Conservation (phyloP, 2,329 filamentous ascomycete genomes). For the Trichoderma semiorbis region DNA sequence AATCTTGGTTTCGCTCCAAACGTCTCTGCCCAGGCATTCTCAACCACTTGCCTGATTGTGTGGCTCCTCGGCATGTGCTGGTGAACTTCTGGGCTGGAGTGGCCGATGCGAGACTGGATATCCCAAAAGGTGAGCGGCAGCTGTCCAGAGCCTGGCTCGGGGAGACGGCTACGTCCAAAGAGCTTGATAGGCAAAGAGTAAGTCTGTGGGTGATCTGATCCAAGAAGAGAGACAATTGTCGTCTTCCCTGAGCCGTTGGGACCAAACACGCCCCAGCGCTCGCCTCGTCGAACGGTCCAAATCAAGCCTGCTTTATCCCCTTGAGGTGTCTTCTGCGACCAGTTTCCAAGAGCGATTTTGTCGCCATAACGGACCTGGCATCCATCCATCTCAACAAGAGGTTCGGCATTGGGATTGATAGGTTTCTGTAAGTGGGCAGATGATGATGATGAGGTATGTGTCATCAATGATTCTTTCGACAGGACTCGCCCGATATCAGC, state of each 20-base stretch:
- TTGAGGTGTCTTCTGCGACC: slow-evolving; percentile 57
- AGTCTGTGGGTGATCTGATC: slow-evolving; percentile 91
- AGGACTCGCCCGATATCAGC: slow-evolving; percentile 49
- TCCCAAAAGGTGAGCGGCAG: slow-evolving; percentile 87
- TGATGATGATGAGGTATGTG: not conserved
- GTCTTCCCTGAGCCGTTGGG: slow-evolving; percentile 96
- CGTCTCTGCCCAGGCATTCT: slow-evolving; percentile 88
- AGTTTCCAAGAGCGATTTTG: slow-evolving; percentile 76
- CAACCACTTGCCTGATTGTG: slow-evolving; percentile 69
- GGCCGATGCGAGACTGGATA: slow-evolving; percentile 82
- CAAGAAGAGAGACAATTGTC: slow-evolving; percentile 85
- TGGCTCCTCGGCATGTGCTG: slow-evolving; percentile 82
- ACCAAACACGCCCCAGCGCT: slow-evolving; percentile 90
- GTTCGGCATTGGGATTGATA: slow-evolving; percentile 49
- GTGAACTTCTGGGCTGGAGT: slow-evolving; percentile 92
- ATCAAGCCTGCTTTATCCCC: slow-evolving; percentile 61
- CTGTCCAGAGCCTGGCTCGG: slow-evolving; percentile 61
- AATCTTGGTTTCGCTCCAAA: slow-evolving; percentile 70
- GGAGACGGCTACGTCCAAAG: slow-evolving; percentile 78
- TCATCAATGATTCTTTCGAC: slow-evolving; percentile 21
- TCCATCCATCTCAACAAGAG: slow-evolving; percentile 82
- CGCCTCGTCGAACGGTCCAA: slow-evolving; percentile 79
- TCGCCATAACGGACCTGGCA: slow-evolving; percentile 77
- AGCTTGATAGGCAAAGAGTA: slow-evolving; percentile 85
- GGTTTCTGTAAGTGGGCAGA: slow-evolving; percentile 24